Conservation (phyloP, 2,329 filamentous ascomycete species). For the Tolypocladium cylindrosporum region DNA sequence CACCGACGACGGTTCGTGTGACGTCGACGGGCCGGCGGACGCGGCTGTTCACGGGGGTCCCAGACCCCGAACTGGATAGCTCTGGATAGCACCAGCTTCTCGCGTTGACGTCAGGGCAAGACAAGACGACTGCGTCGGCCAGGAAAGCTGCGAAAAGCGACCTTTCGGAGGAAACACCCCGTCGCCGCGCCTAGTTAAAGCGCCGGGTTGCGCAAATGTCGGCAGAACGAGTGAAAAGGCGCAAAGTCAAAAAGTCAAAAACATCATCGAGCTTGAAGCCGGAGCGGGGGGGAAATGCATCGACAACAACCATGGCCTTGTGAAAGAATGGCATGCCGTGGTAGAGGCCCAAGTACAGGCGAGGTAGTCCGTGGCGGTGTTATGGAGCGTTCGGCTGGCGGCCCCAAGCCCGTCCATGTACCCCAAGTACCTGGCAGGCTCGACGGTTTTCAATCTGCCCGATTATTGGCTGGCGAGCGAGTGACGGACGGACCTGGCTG, state of each 20-base stretch:
- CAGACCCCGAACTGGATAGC: not conserved
- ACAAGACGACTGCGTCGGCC: not conserved
- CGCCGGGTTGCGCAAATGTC: not conserved
- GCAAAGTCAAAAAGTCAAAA: not conserved
- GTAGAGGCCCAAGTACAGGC: not conserved
- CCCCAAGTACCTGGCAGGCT: conserved; percentile 4
- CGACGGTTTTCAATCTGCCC: conserved; percentile 18
- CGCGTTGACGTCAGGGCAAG: not conserved
- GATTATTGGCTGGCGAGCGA: conserved; percentile 23
- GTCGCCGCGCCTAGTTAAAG: not conserved
- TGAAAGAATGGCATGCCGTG: conserved; percentile 14
- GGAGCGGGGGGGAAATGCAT: conserved; percentile 10
- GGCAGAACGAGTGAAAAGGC: not conserved
- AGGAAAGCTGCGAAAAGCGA: not conserved
- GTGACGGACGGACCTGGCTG: conserved; percentile 8
- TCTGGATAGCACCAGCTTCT: not conserved
- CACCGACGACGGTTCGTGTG: not conserved
- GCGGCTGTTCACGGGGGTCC: not conserved
- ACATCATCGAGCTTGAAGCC: not conserved
- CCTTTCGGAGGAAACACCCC: not conserved
- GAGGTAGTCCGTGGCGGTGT: not conserved
- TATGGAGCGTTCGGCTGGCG: not conserved
- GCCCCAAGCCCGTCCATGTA: conserved; percentile 2
- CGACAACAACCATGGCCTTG: conserved; percentile 12
- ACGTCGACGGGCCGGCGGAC: not conserved